These are phyloP conservation scores for Keithomyces neogunnii DNA, from an alignment of 2,329 filamentous ascomycete species.

Conservation along the genomic window DNA sequence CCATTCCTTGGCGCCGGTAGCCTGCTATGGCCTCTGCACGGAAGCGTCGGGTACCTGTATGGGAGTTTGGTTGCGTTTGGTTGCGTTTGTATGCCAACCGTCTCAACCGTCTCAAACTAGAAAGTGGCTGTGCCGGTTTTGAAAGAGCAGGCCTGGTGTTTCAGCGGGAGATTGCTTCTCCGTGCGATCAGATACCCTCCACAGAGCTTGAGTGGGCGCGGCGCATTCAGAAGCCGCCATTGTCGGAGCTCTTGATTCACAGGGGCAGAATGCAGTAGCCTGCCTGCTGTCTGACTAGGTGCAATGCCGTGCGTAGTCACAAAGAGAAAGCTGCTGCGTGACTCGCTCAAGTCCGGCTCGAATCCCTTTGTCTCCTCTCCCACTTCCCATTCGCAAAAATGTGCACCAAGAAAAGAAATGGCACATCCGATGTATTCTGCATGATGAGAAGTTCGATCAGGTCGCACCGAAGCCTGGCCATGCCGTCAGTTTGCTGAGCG, in stretches of 20 bases:
- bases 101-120: not conserved
- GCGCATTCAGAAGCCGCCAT: not conserved
- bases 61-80: no score
- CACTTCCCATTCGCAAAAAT: not conserved
- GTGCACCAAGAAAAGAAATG: no score
- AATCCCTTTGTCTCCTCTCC: not conserved
- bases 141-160: slow-evolving; percentile 14
- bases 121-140: not conserved
- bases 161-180: slow-evolving; percentile 17
- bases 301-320: not conserved
- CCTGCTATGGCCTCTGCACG: no score
- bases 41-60: no score
- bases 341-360: no score
- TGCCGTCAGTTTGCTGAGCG: slow-evolving; percentile 1
- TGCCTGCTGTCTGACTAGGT: not conserved
- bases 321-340: not conserved
- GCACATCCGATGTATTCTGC: no score
- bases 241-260: not conserved
- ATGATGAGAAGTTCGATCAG: not conserved
- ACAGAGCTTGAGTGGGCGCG: not conserved
- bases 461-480: slow-evolving; percentile 1
- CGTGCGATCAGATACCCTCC: slow-evolving; percentile 8
- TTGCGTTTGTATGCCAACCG: no score
- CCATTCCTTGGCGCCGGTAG: no score
- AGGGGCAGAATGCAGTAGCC: not conserved